A percentile compares a stretch with the other conserved stretches of the same genome.
These are phyloP conservation scores for Hordeum pubiflorum DNA, from an alignment of 202 grass and related monocot species.

Conservation along the genomic window DNA sequence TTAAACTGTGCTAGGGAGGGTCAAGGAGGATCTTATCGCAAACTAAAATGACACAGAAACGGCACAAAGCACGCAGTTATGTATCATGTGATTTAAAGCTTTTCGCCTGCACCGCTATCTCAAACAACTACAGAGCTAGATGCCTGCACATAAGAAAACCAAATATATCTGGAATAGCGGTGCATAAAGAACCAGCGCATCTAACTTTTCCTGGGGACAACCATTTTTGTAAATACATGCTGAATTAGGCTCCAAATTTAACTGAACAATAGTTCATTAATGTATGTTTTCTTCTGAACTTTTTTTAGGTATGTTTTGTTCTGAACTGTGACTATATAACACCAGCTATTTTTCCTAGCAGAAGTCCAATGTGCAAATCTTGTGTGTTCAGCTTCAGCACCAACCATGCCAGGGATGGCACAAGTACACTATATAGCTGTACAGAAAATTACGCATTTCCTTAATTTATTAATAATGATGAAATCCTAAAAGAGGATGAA, in stretches of 20 bases:
- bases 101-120: neutral
- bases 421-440: neutral
- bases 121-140: neutral
- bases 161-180: neutral
- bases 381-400: neutral
- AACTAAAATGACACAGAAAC: neutral
- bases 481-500: conserved; percentile 14
- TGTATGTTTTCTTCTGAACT: neutral
- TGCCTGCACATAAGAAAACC: neutral
- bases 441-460: neutral
- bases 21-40: neutral
- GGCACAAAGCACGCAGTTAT: neutral
- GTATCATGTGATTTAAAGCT: neutral
- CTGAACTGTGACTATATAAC: neutral
- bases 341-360: neutral
- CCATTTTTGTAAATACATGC: neutral
- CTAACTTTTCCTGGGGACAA: neutral
- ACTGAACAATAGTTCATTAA: neutral
- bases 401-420: neutral
- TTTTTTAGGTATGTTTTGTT: neutral
- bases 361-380: neutral
- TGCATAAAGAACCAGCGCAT: neutral
- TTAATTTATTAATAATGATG: neutral
- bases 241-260: neutral
- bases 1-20: neutral